These are phyloP conservation scores for Kokia cookei DNA, from an alignment of 441 rosid genomes.

Conservation along the genomic window DNA sequence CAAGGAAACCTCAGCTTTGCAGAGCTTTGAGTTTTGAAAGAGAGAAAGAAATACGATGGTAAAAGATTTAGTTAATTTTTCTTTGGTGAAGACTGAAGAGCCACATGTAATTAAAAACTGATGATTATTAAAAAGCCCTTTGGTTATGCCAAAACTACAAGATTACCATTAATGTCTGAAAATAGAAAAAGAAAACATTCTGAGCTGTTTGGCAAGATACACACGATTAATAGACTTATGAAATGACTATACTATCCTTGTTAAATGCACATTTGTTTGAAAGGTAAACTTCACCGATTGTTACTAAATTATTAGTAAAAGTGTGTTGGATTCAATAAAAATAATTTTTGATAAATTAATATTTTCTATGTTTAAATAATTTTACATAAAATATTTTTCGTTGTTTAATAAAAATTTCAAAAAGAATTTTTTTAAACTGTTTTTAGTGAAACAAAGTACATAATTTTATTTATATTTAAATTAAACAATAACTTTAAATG, in stretches of 20 bases:
- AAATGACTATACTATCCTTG: conserved; percentile 2
- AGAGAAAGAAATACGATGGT: background rate
- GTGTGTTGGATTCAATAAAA: no score
- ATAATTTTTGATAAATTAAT: no score
- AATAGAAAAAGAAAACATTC: background rate
- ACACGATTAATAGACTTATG: background rate
- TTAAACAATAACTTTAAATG: no score
- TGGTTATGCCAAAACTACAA: conserved; percentile 9
- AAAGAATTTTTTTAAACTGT: no score
- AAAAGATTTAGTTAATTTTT: background rate
- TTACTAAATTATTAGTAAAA: no score
- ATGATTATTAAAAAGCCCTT: background rate
- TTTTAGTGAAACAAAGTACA: no score
- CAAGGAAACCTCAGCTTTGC: conserved; percentile 16
- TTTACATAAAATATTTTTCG: no score
- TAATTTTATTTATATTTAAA: no score
- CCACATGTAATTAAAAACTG: background rate
- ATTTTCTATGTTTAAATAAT: no score
- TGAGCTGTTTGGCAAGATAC: background rate
- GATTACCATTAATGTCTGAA: background rate
- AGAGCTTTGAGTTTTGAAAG: background rate
- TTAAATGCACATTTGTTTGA: background rate
- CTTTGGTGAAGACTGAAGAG: background rate
- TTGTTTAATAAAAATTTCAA: no score
- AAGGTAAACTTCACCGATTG: no score